Conservation (phyloP, 129 eudicot genomes). For the Daucus carota region DNA sequence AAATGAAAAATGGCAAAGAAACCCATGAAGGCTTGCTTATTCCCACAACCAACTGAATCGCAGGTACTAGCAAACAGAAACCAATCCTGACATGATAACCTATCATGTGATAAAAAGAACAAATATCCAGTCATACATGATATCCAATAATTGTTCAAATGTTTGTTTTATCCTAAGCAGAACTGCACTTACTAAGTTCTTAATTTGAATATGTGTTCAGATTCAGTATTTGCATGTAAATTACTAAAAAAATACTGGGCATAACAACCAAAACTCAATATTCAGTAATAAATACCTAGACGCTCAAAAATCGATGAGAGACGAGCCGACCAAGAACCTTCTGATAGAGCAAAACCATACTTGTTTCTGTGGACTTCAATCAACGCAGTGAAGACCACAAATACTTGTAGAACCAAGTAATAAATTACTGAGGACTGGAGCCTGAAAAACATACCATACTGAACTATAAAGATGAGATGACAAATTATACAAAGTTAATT, state of each 20-base stretch:
- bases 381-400: conserved; percentile 49
- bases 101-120: conserved; percentile 23
- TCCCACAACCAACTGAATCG: conserved; percentile 76
- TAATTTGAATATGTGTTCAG: neutral
- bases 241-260: neutral
- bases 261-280: neutral
- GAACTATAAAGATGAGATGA: conserved; percentile 3
- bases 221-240: neutral
- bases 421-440: conserved; percentile 50
- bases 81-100: conserved; percentile 80
- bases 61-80: conserved; percentile 75
- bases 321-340: conserved; percentile 45
- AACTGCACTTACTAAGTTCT: neutral
- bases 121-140: conserved; percentile 14
- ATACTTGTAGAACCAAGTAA: conserved; percentile 55
- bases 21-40: conserved; percentile 95
- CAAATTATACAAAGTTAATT: neutral
- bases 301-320: conserved; percentile 40
- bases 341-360: conserved; percentile 37
- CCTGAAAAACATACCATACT: conserved; percentile 32
- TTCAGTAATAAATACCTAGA: conserved; percentile 46
- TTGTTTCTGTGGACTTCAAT: conserved; percentile 48
- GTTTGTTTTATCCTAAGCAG: neutral
- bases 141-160: neutral
- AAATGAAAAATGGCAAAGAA: conserved; percentile 85